phyloP scores from a whole-genome alignment of 352 stramenopile species.

The Pseudoperonospora humuli region DNA sequence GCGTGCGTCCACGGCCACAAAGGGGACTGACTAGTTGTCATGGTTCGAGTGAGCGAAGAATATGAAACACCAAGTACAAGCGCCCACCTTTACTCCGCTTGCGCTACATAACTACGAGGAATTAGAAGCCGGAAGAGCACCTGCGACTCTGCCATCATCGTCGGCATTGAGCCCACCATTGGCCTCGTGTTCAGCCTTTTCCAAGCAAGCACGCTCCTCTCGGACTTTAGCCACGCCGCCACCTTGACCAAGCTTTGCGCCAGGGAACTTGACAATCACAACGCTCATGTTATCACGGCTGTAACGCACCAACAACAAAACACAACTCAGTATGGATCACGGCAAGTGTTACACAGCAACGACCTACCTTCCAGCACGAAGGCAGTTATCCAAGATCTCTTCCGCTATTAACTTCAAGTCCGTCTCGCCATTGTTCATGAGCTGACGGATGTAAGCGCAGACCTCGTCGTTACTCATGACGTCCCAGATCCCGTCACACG shows the following conservation, averaged over 20 bases:
- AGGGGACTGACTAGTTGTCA: too few relatives aligned
- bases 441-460: slow-evolving; percentile 74
- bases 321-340: not conserved
- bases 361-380: slow-evolving; percentile 58
- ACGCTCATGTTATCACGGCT: slow-evolving; percentile 85
- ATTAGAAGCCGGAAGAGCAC: too few relatives aligned
- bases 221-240: slow-evolving; percentile 57
- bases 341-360: not conserved
- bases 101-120: slow-evolving; percentile 4
- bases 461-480: slow-evolving; percentile 89
- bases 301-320: not conserved
- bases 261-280: slow-evolving; percentile 71
- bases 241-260: slow-evolving; percentile 50
- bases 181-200: slow-evolving; percentile 33
- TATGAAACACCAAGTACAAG: too few relatives aligned
- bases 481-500: slow-evolving; percentile 92
- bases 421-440: slow-evolving; percentile 61
- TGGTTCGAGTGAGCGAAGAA: too few relatives aligned
- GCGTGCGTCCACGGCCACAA: too few relatives aligned
- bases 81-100: slow-evolving; percentile 7
- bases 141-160: slow-evolving; percentile 13
- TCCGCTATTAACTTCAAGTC: slow-evolving; percentile 71
- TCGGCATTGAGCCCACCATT: too few relatives aligned
- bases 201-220: slow-evolving; percentile 35
- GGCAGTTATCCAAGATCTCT: slow-evolving; percentile 72